Conservation (phyloP, 345 rosid species). For the Anacardium occidentale region DNA sequence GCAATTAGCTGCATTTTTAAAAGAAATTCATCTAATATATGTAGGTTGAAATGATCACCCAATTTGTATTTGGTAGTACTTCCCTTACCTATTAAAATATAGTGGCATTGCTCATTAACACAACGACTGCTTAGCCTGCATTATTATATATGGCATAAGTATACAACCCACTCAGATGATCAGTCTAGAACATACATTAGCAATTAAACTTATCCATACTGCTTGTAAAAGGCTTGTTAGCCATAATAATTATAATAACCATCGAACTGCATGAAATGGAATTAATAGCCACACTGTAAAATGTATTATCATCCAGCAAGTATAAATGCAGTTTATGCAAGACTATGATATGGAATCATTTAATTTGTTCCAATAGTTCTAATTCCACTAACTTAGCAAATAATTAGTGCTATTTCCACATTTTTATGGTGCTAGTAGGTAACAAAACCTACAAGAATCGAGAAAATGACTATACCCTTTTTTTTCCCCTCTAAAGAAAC, state of each 20-base stretch:
- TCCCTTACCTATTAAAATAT: neutral
- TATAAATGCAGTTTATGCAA: constrained; percentile 16
- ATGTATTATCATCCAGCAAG: constrained; percentile 30
- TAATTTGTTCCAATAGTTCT: constrained; percentile 14
- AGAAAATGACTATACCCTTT: neutral
- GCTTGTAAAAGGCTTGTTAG: constrained; percentile 8
- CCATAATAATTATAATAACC: constrained; percentile 21
- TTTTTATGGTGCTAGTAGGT: neutral
- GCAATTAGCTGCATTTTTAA: no score
- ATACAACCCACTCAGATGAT: neutral
- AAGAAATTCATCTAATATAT: neutral
- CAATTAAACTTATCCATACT: constrained; percentile 2
- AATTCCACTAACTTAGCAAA: constrained; percentile 24
- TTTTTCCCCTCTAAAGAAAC: no score
- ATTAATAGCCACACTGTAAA: constrained; percentile 23
- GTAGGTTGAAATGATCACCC: no score
- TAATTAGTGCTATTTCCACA: constrained; percentile 9
- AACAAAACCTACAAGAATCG: neutral
- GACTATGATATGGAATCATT: constrained; percentile 18
- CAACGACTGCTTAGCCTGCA: neutral
- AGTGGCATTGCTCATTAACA: neutral
- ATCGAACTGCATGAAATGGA: constrained; percentile 29
- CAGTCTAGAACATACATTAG: neutral
- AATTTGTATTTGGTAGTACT: neutral
- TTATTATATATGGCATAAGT: neutral